Percentiles rank a stretch among this genome's conserved stretches.
These are phyloP conservation scores for Microbotryum silenes-acaulis DNA, from an alignment of 1,284 basidiomycete genomes.

Conservation along the genomic window DNA sequence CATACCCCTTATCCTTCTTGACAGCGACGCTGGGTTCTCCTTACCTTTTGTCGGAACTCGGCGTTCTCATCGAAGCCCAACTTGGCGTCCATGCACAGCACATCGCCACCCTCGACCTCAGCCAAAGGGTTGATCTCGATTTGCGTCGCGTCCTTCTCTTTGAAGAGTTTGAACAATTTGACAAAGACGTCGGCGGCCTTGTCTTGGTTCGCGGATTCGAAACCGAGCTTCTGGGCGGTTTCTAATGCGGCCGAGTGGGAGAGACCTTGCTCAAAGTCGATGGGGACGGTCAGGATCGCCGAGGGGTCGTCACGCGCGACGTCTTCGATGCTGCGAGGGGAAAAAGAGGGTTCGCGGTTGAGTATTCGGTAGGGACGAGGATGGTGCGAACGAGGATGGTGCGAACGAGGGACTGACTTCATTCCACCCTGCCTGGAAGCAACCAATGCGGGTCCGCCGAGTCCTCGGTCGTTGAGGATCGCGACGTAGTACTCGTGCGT, in stretches of 20 bases:
- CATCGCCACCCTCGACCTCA: slow-evolving; percentile 85
- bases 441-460: slow-evolving; percentile 85
- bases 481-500: slow-evolving; percentile 98
- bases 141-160: slow-evolving; percentile 98
- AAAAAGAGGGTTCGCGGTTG: background rate
- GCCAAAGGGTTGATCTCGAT: slow-evolving; percentile 99
- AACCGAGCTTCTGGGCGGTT: slow-evolving; percentile 85
- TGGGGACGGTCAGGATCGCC: slow-evolving; percentile 93
- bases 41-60: slow-evolving; percentile 77
- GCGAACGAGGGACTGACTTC: slow-evolving; percentile 30
- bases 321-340: slow-evolving; percentile 72
- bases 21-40: no score
- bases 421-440: slow-evolving; percentile 67
- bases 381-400: background rate
- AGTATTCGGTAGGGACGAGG: background rate
- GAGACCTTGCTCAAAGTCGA: slow-evolving; percentile 79
- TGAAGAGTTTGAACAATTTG: slow-evolving; percentile 94
- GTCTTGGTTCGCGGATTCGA: slow-evolving; percentile 66
- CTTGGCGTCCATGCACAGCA: slow-evolving; percentile 99
- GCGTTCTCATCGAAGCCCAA: slow-evolving; percentile 99
- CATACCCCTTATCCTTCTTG: no score
- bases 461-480: slow-evolving; percentile 86
- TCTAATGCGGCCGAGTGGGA: slow-evolving; percentile 57
- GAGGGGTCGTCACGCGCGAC: slow-evolving; percentile 94
- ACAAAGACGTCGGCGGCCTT: slow-evolving; percentile 87